phyloP scores from a whole-genome alignment of 2,329 filamentous ascomycete species.

The Fusarium sp. region DNA sequence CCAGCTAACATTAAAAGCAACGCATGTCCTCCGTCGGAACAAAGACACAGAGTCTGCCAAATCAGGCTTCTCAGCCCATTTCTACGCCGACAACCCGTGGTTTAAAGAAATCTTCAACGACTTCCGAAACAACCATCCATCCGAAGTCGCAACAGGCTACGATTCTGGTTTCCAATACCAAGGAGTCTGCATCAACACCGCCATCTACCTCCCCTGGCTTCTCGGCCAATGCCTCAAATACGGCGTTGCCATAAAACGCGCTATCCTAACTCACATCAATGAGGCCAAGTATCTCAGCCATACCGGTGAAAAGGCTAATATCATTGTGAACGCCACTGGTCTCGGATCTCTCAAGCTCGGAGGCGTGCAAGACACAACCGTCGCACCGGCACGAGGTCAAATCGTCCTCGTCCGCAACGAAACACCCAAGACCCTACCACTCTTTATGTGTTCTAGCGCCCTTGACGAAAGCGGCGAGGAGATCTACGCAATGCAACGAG shows the following conservation, averaged over 20 bases:
- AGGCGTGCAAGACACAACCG: constrained; percentile 77
- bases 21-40: constrained; percentile 61
- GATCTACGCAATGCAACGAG: constrained; percentile 83
- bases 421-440: constrained; percentile 65
- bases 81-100: constrained; percentile 70
- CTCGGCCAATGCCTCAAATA: constrained; percentile 78
- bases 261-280: constrained; percentile 69
- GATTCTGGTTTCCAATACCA: constrained; percentile 80
- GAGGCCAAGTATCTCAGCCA: constrained; percentile 67
- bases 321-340: constrained; percentile 87
- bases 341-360: constrained; percentile 78
- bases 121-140: constrained; percentile 67
- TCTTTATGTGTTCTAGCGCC: constrained; percentile 74
- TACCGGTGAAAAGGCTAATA: constrained; percentile 63
- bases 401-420: constrained; percentile 80
- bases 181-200: constrained; percentile 90
- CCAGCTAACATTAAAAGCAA: constrained; percentile 48
- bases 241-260: constrained; percentile 74
- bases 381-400: constrained; percentile 83
- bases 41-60: constrained; percentile 65
- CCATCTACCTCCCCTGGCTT: constrained; percentile 87
- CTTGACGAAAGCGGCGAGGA: constrained; percentile 78
- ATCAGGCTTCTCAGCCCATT: constrained; percentile 4
- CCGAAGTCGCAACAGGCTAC: constrained; percentile 68
- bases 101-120: constrained; percentile 76